Percentiles rank a stretch among this genome's conserved stretches.
These are phyloP conservation scores for Platismatia glauca DNA, from an alignment of 495 filamentous ascomycete species.

Conservation along the genomic window DNA sequence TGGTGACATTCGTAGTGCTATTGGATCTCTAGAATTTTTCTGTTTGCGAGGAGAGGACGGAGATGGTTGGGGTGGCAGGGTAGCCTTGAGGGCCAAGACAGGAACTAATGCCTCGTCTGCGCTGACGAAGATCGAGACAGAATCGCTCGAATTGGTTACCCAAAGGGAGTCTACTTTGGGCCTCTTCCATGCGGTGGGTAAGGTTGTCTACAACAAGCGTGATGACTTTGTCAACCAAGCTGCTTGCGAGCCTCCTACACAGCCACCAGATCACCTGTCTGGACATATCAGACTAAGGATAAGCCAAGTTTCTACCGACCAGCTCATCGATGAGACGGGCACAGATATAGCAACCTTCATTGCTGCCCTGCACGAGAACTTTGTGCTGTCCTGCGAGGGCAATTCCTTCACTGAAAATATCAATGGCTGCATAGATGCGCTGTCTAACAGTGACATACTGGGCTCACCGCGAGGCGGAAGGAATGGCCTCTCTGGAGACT, in stretches of 20 bases:
- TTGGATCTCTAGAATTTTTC: slow-evolving; percentile 82
- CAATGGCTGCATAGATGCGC: slow-evolving; percentile 68
- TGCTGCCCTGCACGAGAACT: slow-evolving; percentile 92
- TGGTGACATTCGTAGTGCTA: slow-evolving; percentile 86
- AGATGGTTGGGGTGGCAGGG: slow-evolving; percentile 59
- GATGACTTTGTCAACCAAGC: slow-evolving; percentile 30
- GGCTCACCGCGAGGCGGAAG: slow-evolving; percentile 36
- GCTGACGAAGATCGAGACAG: slow-evolving; percentile 61
- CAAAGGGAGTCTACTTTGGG: slow-evolving; percentile 80
- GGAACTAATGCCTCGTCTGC: slow-evolving; percentile 44
- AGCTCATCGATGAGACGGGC: slow-evolving; percentile 77
- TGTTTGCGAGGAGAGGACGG: slow-evolving; percentile 64
- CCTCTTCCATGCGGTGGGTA: slow-evolving; percentile 94
- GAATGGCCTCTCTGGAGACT: slow-evolving; percentile 35
- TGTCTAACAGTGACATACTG: slow-evolving; percentile 83
- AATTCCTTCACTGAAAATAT: slow-evolving; percentile 51
- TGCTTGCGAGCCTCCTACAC: slow-evolving; percentile 28
- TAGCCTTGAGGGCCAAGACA: slow-evolving; percentile 48
- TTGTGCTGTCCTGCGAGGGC: slow-evolving; percentile 68
- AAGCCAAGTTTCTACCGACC: slow-evolving; percentile 63
- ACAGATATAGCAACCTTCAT: slow-evolving; percentile 85
- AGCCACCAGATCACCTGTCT: slow-evolving; percentile 55
- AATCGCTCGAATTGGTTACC: slow-evolving; percentile 63
- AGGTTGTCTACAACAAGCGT: slow-evolving; percentile 90
- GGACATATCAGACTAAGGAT: slow-evolving; percentile 53